Percentiles rank a stretch among this genome's conserved stretches.
These are phyloP conservation scores for Microglena sp. DNA, from an alignment of 139 green algal species.

Conservation along the genomic window DNA sequence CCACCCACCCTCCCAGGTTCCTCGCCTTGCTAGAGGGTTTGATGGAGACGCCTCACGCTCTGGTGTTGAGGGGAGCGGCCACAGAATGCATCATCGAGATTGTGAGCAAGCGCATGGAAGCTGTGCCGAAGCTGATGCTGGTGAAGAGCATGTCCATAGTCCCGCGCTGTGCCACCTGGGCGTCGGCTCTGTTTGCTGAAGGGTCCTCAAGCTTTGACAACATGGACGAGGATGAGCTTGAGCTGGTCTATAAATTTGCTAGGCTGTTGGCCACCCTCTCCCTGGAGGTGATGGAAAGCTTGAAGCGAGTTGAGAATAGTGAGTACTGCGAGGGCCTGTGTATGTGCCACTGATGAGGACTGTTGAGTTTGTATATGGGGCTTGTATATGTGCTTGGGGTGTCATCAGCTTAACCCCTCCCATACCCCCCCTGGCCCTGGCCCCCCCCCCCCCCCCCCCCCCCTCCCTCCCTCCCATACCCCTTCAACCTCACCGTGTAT, in stretches of 20 bases:
- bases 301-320: conserved; percentile 82
- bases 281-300: conserved; percentile 65
- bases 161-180: conserved; percentile 36
- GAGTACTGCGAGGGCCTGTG: conserved; percentile 3
- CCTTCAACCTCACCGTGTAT: too few species aligned
- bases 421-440: too few species aligned
- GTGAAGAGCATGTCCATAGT: conserved; percentile 59
- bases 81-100: conserved; percentile 67
- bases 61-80: conserved; percentile 47
- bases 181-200: conserved; percentile 32
- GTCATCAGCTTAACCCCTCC: too few species aligned
- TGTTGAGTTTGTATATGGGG: neutral
- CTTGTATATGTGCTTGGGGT: neutral
- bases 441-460: too few species aligned
- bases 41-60: conserved; percentile 18
- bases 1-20: conserved; percentile 39
- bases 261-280: conserved; percentile 64
- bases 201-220: too few species aligned
- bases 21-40: conserved; percentile 57
- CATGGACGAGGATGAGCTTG: conserved; percentile 53
- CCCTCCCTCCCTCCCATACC: neutral
- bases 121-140: conserved; percentile 63
- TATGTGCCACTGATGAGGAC: neutral
- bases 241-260: conserved; percentile 53
- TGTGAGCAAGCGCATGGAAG: conserved; percentile 82